Percentiles rank a stretch among this genome's conserved stretches.
phyloP scores from a whole-genome alignment of 2,329 filamentous ascomycete species.

The Xylariales sp. region DNA sequence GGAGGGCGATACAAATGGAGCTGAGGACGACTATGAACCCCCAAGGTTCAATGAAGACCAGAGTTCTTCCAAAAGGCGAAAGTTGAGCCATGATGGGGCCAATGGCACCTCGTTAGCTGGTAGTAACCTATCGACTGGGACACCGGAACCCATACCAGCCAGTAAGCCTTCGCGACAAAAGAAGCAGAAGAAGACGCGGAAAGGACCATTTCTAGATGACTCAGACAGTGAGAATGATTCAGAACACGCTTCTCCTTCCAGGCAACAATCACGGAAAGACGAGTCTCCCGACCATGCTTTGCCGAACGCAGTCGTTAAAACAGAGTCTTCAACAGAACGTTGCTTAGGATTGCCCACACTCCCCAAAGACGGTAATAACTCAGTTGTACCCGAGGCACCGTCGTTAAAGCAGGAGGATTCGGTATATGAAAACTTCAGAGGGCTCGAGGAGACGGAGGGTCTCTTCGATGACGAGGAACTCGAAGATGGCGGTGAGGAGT shows the following conservation, averaged over 20 bases:
- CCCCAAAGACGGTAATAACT: slow-evolving; percentile 22
- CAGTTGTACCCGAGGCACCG: slow-evolving; percentile 15
- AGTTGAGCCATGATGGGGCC: slow-evolving; percentile 26
- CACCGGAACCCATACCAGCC: slow-evolving; percentile 8
- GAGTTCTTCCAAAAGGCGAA: slow-evolving; percentile 37
- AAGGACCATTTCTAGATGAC: slow-evolving; percentile 66
- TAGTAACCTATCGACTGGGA: slow-evolving; percentile 7
- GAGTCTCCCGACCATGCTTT: slow-evolving; percentile 1
- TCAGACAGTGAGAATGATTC: slow-evolving; percentile 53
- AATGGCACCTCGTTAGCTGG: slow-evolving; percentile 6
- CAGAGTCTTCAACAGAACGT: slow-evolving; percentile 4
- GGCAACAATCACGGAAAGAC: slow-evolving; percentile 5
- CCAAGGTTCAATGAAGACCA: slow-evolving; percentile 35
- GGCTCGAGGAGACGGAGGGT: slow-evolving; percentile 47
- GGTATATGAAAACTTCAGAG: slow-evolving; percentile 28
- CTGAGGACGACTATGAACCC: slow-evolving; percentile 22
- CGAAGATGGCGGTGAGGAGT: slow-evolving; percentile 60
- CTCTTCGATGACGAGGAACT: slow-evolving; percentile 41
- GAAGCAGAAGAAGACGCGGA: slow-evolving; percentile 26
- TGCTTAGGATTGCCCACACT: no score
- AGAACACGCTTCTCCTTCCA: slow-evolving; percentile 9
- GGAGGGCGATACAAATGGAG: slow-evolving; percentile 30
- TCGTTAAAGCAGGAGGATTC: slow-evolving; percentile 17
- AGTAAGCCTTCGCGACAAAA: slow-evolving; percentile 17
- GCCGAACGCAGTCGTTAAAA: slow-evolving; percentile 9